These are phyloP conservation scores for Beauveria brongniartii DNA, from an alignment of 2,329 filamentous ascomycete species.

Conservation along the genomic window DNA sequence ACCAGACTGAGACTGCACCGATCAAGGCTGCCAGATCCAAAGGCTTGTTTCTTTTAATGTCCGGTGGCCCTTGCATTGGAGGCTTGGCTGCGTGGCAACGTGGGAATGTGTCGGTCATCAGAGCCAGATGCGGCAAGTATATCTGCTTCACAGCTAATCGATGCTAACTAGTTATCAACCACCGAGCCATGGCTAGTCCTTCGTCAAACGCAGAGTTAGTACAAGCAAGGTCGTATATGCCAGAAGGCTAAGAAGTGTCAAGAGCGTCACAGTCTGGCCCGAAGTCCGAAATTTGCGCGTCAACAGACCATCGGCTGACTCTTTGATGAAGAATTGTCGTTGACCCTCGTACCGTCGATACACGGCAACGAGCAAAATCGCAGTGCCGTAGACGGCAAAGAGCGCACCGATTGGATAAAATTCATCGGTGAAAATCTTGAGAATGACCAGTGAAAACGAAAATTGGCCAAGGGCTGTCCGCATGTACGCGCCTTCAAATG, in stretches of 20 bases:
- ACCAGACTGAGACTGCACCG: background rate
- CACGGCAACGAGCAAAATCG: conserved; percentile 72
- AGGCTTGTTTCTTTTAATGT: background rate
- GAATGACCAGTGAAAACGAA: conserved; percentile 85
- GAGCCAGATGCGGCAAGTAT: background rate
- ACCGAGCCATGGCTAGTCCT: background rate
- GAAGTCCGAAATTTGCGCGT: conserved; percentile 54
- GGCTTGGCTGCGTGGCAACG: background rate
- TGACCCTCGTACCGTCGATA: conserved; percentile 90
- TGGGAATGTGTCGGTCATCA: background rate
- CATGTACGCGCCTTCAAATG: conserved; percentile 95
- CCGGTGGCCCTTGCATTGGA: background rate
- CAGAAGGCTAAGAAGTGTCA: conserved; percentile 47
- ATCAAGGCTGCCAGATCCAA: conserved; percentile 3
- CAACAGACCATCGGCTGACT: conserved; percentile 23
- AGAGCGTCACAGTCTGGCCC: conserved; percentile 52
- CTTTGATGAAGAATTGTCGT: conserved; percentile 72
- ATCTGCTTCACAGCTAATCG: background rate
- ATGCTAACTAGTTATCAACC: background rate
- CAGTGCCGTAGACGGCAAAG: conserved; percentile 84
- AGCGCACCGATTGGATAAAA: conserved; percentile 97
- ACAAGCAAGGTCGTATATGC: conserved; percentile 51
- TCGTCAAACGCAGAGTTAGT: conserved; percentile 40
- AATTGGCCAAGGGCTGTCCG: conserved; percentile 92
- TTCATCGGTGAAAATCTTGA: conserved; percentile 89